Conservation (phyloP, 345 rosid genomes). For the Pistacia vera region DNA sequence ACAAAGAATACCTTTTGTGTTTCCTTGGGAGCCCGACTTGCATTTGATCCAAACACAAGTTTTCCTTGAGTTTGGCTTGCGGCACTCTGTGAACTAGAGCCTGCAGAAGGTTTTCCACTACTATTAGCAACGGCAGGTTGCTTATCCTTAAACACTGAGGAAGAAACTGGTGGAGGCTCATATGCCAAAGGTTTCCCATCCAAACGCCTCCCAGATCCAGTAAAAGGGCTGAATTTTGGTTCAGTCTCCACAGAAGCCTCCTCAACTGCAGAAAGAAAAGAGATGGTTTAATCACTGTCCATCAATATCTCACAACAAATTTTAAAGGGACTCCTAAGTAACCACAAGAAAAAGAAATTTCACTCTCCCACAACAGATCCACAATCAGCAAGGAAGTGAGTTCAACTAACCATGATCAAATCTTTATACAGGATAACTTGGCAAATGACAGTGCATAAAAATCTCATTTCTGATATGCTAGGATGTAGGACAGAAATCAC, state of each 20-base stretch:
- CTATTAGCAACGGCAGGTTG: constrained; percentile 53
- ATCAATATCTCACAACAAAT: neutral
- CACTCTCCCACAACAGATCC: neutral
- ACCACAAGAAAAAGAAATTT: neutral
- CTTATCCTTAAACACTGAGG: constrained; percentile 46
- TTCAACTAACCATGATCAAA: neutral
- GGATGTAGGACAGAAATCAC: neutral
- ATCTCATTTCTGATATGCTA: neutral
- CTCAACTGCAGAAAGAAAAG: constrained; percentile 53
- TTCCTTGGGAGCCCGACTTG: constrained; percentile 54
- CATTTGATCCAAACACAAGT: constrained; percentile 83
- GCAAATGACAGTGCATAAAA: neutral
- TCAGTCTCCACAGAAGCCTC: constrained; percentile 54
- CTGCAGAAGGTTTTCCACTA: constrained; percentile 45
- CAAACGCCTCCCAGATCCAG: constrained; percentile 79
- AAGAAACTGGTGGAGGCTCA: constrained; percentile 52
- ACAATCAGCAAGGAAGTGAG: neutral
- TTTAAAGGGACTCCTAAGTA: neutral
- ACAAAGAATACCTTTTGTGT: constrained; percentile 41
- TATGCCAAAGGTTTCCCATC: constrained; percentile 77
- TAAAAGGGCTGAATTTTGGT: constrained; percentile 87
- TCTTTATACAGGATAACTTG: neutral
- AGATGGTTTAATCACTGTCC: neutral
- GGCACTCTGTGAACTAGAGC: constrained; percentile 50
- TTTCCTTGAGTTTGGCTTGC: constrained; percentile 80